Base-by-base conservation (phyloP, 768 basidiomycete species). In the Boletales sp. region DNA sequence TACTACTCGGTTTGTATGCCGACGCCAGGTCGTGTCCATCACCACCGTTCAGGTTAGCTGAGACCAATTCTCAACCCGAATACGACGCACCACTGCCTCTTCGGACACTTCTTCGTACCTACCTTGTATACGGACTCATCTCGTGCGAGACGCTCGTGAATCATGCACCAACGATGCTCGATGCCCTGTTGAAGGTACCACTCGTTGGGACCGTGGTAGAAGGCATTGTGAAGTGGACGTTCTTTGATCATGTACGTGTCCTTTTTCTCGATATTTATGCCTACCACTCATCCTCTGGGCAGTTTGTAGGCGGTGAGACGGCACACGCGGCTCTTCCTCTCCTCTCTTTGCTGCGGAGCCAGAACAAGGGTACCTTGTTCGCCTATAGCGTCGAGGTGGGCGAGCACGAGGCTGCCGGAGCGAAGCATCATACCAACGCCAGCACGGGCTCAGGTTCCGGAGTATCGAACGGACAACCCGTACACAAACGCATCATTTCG, bases 301-400 rank as follows among this genome's bases (percentile, higher is more conserved):
- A 92, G 85, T 97, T 95, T 57, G 93, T 94, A 1, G 92, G 93
- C 0, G 93, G 89, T 4, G 92, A 94, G 51, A 86, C 86, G 0
- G 87, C 85, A 0, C 75, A 79, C 34, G 83, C 78, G 15, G 79
- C 85, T 8, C 56, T 88, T 5, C 84, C 89, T 1, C 63, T 88
- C 1, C 77, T 97, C 36, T 70, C 74, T 36, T 60, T 68, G 12
- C 73, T 94, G 21, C 80, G 92, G 15, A 66, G 67, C 10, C 77
- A 78, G 52, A 86, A 88, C 59, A 87, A 84, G 53, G 94, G 90
- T 3, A 74, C 79, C 9, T 69, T 97, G 12, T 81, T 97, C 55
- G 84, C 79, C 18, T 95, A 97, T 69, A 87, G 84, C 43, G 90
- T 91, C 24, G 91, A 94, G 67, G 91, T 88, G 11, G 83, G 91